Evolutionary conservation across 1,139 yeast genomes (phyloP).

Genomic region (Debaryomycetaceae sp.): DNA sequence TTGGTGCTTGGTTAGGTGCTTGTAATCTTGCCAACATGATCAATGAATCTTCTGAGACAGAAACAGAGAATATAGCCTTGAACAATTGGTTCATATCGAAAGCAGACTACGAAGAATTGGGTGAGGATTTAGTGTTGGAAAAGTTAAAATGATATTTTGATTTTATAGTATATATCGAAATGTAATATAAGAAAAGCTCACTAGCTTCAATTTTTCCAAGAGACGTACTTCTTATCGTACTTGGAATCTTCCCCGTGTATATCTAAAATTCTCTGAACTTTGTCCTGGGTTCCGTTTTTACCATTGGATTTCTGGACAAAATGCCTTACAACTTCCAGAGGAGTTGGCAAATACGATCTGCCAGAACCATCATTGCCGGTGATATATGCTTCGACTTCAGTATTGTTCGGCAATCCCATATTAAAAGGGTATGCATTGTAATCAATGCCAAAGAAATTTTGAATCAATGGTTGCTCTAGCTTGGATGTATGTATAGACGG

Average conservation of each 20-base stretch:
- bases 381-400: conserved; percentile 53
- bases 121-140: conserved; percentile 54
- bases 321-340: conserved; percentile 58
- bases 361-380: conserved; percentile 63
- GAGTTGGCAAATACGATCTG: conserved; percentile 65
- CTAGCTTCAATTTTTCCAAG: conserved; percentile 44
- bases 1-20: conserved; percentile 67
- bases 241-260: conserved; percentile 60
- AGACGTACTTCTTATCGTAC: conserved; percentile 54
- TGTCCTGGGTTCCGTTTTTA: conserved; percentile 62
- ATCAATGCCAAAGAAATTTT: conserved; percentile 47
- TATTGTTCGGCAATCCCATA: conserved; percentile 77
- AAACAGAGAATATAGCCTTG: conserved; percentile 42
- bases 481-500: conserved; percentile 26
- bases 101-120: conserved; percentile 58
- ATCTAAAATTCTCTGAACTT: conserved; percentile 52
- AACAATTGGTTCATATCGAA: conserved; percentile 54
- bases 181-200: conserved; percentile 4
- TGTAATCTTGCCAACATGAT: conserved; percentile 56
- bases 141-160: conserved; percentile 42
- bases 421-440: conserved; percentile 67
- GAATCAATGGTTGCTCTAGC: conserved; percentile 37
- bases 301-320: conserved; percentile 48
- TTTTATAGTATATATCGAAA: conserved; percentile 1
- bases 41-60: conserved; percentile 39